These are phyloP conservation scores for Apiotrichum veenhuisii DNA, from an alignment of 1,284 basidiomycete species.

Conservation along the genomic window DNA sequence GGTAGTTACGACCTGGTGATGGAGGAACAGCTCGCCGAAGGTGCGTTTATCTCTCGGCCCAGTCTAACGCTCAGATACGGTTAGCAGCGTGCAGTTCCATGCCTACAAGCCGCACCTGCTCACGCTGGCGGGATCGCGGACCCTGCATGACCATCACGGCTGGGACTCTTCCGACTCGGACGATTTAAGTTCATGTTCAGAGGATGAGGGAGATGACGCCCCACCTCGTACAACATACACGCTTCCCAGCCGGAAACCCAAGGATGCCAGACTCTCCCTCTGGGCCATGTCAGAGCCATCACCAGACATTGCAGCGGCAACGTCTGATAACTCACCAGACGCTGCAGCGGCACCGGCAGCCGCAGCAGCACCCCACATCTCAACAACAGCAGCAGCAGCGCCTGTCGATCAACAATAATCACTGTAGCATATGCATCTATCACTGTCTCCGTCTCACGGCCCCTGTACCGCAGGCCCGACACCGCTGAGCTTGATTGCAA, in stretches of 20 bases:
- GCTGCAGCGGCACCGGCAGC: too few species aligned
- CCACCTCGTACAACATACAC: too few species aligned
- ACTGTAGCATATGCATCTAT: slow-evolving; percentile 7
- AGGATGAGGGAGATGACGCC: too few species aligned
- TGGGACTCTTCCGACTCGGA: slow-evolving; percentile 6
- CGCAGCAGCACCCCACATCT: background rate
- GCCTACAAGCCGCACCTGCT: slow-evolving; percentile 39
- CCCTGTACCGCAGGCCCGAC: background rate
- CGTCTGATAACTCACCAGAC: too few species aligned
- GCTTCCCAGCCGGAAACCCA: background rate
- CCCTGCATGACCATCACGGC: slow-evolving; percentile 1
- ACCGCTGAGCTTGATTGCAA: slow-evolving; percentile 5
- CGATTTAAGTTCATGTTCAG: background rate
- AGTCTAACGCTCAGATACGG: slow-evolving; percentile 30
- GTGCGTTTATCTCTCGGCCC: slow-evolving; percentile 7
- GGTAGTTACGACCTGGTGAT: slow-evolving; percentile 9
- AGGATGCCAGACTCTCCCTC: slow-evolving; percentile 8
- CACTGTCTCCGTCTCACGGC: background rate
- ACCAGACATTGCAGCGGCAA: background rate
- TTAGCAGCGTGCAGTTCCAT: slow-evolving; percentile 43
- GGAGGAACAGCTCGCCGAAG: slow-evolving; percentile 16
- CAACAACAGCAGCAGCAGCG: background rate
- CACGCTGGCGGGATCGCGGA: slow-evolving; percentile 33
- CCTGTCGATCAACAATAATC: background rate
- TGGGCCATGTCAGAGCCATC: slow-evolving; percentile 3